phyloP scores from a whole-genome alignment of 768 basidiomycete genomes.

The Amanita rimosa region DNA sequence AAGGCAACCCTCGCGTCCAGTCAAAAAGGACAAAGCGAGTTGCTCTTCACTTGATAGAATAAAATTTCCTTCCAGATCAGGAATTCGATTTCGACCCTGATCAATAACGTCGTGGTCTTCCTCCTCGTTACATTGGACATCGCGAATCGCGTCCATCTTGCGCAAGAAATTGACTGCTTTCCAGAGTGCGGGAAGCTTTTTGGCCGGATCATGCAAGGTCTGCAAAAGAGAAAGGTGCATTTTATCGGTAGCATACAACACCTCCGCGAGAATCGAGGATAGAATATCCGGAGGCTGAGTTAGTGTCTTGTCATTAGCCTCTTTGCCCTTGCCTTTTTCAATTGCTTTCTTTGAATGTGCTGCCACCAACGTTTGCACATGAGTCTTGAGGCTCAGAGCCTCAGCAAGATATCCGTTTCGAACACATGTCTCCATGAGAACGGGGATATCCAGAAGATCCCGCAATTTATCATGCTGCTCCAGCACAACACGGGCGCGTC shows the following conservation, averaged over 20 bases:
- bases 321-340: slow-evolving; percentile 20
- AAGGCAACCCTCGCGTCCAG: slow-evolving; percentile 52
- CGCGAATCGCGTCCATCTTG: slow-evolving; percentile 57
- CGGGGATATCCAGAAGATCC: slow-evolving; percentile 84
- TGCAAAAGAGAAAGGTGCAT: slow-evolving; percentile 74
- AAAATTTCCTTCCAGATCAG: slow-evolving; percentile 13
- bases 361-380: slow-evolving; percentile 43
- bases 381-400: slow-evolving; percentile 74
- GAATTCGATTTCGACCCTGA: slow-evolving; percentile 11
- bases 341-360: slow-evolving; percentile 18
- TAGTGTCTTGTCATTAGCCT: not conserved
- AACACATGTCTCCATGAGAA: slow-evolving; percentile 88
- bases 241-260: slow-evolving; percentile 51
- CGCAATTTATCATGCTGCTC: slow-evolving; percentile 91
- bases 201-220: slow-evolving; percentile 69
- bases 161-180: slow-evolving; percentile 84
- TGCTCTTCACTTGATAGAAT: slow-evolving; percentile 47
- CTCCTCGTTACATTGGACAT: slow-evolving; percentile 9
- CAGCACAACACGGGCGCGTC: slow-evolving; percentile 72
- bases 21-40: slow-evolving; percentile 79
- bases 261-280: slow-evolving; percentile 53
- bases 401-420: slow-evolving; percentile 89
- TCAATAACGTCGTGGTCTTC: slow-evolving; percentile 3
- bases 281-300: slow-evolving; percentile 34
- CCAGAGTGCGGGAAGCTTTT: slow-evolving; percentile 82